Evolutionary conservation across 768 basidiomycete species (phyloP), one percentile per base, ranked within the genome.

Genomic region (Termitomyces sp.): DNA sequence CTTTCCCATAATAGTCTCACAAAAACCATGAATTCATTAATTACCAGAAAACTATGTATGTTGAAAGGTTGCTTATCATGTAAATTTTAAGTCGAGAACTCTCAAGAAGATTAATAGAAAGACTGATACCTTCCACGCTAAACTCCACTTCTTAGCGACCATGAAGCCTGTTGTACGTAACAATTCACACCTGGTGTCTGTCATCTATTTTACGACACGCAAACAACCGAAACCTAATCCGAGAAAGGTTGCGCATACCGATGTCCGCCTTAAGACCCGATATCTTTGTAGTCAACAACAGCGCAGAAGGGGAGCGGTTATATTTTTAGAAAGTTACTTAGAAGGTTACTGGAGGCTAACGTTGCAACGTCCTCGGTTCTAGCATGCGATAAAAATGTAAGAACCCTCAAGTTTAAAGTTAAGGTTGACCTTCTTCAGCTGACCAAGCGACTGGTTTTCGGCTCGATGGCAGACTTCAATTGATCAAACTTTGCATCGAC

Each of bases 341-440:
- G n/a, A 23, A 43, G 28, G n/a, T 12, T 35, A 28, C 14, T 23
- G 38, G n/a, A 53, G 26, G 28, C n/a, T 13, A 12, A 47, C 30
- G n/a, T 33, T 30, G 3, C 36, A 30, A n/a, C 38, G 20, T 50
- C 59, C 59, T 60, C 59, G 48, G 59, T 20, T 20, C n/a, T 43
- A 46, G 46, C 53, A 55, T 49, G 53, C 50, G 58, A 55, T 57
- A 48, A 20, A 16, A 13, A 48, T 47, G 23, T 38, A 16, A 40
- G 36, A 41, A 57, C 26, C 47, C 47, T 49, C 47, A 48, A n/a
- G 20, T 55, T 55, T 47, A 49, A 59, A 49, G 53, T 48, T 32
- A 54, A 54, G 44, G 53, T 47, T 55, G 36, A 41, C 44, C n/a
- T 59, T 35, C 35, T 48, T 14, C 23, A 41, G 52, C 52, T 53